A percentile compares a stretch with the other conserved stretches of the same genome.
Evolutionary conservation across 371 early-diverging fungal species (phyloP).

Genomic region (Capillidium rhysosporum): DNA sequence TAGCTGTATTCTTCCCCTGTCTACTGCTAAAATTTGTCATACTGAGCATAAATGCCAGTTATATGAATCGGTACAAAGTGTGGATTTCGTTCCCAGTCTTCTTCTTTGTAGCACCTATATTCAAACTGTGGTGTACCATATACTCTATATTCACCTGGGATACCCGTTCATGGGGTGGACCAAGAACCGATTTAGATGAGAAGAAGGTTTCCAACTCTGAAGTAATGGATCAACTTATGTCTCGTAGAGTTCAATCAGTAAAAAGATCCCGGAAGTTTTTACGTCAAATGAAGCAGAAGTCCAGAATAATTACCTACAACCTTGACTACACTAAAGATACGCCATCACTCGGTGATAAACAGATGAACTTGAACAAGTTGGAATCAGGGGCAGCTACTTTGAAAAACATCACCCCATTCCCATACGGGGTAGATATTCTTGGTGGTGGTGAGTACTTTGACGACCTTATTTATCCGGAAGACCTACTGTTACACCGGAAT

Average conservation of each 20-base stretch:
- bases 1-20: conserved; percentile 5
- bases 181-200: not conserved
- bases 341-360: not conserved
- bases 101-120: conserved; percentile 3
- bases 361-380: not conserved
- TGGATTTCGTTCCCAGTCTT: conserved; percentile 5
- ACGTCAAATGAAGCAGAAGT: not conserved
- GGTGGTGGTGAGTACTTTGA: conserved; percentile 6
- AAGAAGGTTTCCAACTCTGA: not conserved
- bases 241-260: not conserved
- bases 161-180: conserved; percentile 4
- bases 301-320: not conserved
- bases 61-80: conserved; percentile 3
- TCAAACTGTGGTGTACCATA: conserved; percentile 6
- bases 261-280: not conserved
- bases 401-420: not conserved
- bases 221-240: conserved; percentile 4
- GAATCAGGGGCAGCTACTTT: not conserved
- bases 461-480: not conserved
- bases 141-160: conserved; percentile 7
- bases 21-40: not conserved
- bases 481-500: not conserved
- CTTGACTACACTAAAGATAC: not conserved
- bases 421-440: conserved; percentile 2
- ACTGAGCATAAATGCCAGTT: conserved; percentile 3